Evolutionary conservation across 192 early-diverging fungal genomes (phyloP).

Genomic region (Linnemannia schmuckeri): DNA sequence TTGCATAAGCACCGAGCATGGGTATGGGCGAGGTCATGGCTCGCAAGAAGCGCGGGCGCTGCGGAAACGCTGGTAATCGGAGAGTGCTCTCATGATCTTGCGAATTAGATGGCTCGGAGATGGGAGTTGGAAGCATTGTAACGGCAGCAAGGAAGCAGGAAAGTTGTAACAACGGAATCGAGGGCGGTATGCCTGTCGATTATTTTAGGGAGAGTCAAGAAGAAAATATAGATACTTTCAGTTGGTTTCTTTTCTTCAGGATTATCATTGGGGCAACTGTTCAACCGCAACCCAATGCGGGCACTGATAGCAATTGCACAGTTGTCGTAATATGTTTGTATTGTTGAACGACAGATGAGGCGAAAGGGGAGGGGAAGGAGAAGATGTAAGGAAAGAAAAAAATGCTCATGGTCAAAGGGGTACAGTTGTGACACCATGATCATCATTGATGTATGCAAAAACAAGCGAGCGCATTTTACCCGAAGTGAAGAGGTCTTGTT

Average conservation of each 20-base stretch:
- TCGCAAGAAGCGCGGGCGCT: constrained; percentile 26
- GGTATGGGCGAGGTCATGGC: constrained; percentile 38
- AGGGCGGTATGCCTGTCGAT: neutral
- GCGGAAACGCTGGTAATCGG: neutral
- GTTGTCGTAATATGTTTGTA: neutral
- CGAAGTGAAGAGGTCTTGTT: neutral
- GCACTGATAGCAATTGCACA: neutral
- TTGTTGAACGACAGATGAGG: neutral
- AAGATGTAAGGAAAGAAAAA: neutral
- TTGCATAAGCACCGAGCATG: constrained; percentile 12
- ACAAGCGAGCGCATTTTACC: neutral
- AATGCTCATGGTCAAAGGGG: neutral
- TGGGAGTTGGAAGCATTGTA: neutral
- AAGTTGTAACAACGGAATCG: neutral
- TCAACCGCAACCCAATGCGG: neutral
- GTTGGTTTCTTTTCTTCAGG: neutral
- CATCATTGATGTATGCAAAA: neutral
- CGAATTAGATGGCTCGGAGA: neutral
- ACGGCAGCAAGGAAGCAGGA: neutral
- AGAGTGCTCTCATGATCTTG: neutral
- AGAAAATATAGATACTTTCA: neutral
- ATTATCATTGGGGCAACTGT: too few relatives aligned
- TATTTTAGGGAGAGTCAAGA: neutral
- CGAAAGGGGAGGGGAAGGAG: neutral
- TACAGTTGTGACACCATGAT: neutral